These are phyloP conservation scores for Asclepias syriaca DNA, from an alignment of 257 asterid genomes.

Conservation along the genomic window DNA sequence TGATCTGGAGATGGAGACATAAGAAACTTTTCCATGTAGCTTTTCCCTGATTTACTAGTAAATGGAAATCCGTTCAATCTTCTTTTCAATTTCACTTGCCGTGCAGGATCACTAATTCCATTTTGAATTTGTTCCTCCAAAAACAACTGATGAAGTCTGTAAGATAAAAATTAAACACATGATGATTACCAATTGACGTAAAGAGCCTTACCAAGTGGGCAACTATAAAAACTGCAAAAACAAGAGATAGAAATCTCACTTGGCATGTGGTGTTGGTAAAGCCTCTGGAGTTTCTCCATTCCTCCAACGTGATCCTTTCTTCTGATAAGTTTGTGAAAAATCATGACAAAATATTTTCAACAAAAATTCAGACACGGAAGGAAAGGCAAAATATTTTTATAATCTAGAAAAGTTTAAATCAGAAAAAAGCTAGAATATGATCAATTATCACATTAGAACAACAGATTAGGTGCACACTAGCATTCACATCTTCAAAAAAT, in stretches of 20 bases:
- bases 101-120: constrained; percentile 45
- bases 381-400: neutral
- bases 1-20: constrained; percentile 65
- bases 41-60: constrained; percentile 55
- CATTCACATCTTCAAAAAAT: neutral
- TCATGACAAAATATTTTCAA: neutral
- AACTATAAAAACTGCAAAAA: neutral
- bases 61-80: constrained; percentile 79
- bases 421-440: neutral
- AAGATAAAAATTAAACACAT: constrained; percentile 15
- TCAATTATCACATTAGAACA: neutral
- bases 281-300: constrained; percentile 67
- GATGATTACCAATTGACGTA: neutral
- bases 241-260: constrained; percentile 46
- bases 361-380: neutral
- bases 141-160: constrained; percentile 87
- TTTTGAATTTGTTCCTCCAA: constrained; percentile 68
- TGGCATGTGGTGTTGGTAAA: constrained; percentile 61
- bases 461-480: neutral
- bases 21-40: constrained; percentile 79
- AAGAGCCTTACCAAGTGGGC: constrained; percentile 9
- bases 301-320: constrained; percentile 66
- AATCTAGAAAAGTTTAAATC: neutral
- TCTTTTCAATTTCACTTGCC: constrained; percentile 70
- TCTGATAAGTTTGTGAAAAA: constrained; percentile 38